Evolutionary conservation across 2,329 filamentous ascomycete species (phyloP), one percentile per base, ranked within the genome.

Genomic region (Byssoonygena ceratinophila): DNA sequence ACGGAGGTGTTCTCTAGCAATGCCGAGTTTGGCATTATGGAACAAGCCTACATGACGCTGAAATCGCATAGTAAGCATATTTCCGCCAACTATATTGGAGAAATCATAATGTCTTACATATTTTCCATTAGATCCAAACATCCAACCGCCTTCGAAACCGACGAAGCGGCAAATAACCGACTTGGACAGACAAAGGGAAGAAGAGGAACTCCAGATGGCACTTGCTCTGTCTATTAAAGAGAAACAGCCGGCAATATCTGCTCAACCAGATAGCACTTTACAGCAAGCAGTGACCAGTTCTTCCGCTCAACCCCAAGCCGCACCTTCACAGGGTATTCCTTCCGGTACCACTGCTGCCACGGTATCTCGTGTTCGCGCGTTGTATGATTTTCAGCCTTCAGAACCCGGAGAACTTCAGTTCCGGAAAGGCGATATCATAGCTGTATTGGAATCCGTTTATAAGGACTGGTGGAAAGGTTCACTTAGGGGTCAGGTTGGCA

Each of bases 381-480:
- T 97, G 43, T 98, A 87, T 66, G 92, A 98, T 68, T 98, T 98
- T 68, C 83, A 85, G 47, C 91, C 92, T 1, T 94, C 90, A 0
- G 92, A 98, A 68, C 82, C 89, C 0, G 92, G 91, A 45, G 92
- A 98, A 72, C 76, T 98, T 56, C 89, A 94, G 60, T 98, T 98
- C 68, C 85, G 90, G 60, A 95, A 94, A 72, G 91, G 92, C 25
- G 92, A 98, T 66, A 85, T 97, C 37, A 98, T 98, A 67, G 91
- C 92, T 1, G 92, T 98, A 14, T 76, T 98, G 37, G 92, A 97
- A 70, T 96, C 90, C 1, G 92, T 97, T 1, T 98, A 94, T 74
- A 98, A 97, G 70, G 92, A 98, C 69, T 98, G 92, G 92, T 98
- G 92, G 92, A 91, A 94, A 61, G 92, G 92, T 1, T 94, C 90